Conservation (phyloP, 1,284 basidiomycete genomes). For the Ustilago bromivora region DNA sequence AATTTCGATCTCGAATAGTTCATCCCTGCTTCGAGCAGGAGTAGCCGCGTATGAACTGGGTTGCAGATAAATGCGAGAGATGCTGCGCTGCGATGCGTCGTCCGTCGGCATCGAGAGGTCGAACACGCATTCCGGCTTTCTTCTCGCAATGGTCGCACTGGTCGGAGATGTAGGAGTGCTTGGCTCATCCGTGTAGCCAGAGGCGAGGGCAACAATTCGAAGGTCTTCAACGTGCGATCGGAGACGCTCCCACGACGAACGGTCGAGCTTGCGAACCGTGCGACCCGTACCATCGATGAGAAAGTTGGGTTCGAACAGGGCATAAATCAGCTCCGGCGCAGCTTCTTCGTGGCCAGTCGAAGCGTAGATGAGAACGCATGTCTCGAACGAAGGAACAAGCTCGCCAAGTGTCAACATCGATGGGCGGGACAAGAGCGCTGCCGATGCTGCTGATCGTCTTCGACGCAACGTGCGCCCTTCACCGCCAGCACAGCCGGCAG, state of each 20-base stretch:
- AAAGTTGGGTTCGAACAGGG: constrained; percentile 56
- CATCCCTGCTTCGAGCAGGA: constrained; percentile 26
- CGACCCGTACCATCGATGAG: constrained; percentile 25
- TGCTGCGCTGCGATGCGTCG: neutral
- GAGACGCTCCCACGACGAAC: constrained; percentile 43
- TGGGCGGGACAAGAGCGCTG: constrained; percentile 44
- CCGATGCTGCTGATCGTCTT: constrained; percentile 46
- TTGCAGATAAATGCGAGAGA: constrained; percentile 32
- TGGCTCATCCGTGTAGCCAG: constrained; percentile 3
- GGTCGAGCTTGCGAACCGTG: constrained; percentile 32
- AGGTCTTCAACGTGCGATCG: constrained; percentile 50
- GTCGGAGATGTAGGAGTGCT: neutral
- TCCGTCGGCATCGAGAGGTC: constrained; percentile 30
- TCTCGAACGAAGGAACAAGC: constrained; percentile 40
- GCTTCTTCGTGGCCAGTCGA: neutral
- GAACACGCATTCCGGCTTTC: constrained; percentile 34
- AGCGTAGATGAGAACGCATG: constrained; percentile 45
- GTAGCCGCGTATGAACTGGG: constrained; percentile 25
- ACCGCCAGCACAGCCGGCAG: neutral
- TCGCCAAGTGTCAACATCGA: constrained; percentile 40
- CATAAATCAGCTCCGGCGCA: constrained; percentile 22
- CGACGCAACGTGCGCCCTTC: constrained; percentile 32
- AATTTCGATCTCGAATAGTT: constrained; percentile 39
- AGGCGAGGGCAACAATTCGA: constrained; percentile 41
- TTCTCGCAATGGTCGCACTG: neutral